Evolutionary conservation across 148 eudicot genomes (phyloP).

Genomic region (Hydrangea macrophylla): DNA sequence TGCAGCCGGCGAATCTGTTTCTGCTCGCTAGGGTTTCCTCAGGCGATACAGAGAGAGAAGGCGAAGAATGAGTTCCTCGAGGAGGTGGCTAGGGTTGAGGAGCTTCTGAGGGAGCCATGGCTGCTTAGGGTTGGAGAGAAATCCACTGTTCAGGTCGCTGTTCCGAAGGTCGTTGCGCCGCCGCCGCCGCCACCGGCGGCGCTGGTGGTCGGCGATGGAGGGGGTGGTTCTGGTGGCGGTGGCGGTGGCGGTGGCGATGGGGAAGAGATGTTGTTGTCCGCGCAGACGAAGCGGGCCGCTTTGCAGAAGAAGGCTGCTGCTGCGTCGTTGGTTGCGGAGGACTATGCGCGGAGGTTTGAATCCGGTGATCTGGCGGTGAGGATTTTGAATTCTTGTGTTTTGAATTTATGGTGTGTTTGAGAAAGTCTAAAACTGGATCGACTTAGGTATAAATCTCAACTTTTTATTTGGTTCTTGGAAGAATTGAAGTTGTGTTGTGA

Average conservation of each 20-base stretch:
- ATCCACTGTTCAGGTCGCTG: conserved; percentile 62
- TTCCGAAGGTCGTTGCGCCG: conserved; percentile 57
- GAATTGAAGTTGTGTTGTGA: too few species aligned
- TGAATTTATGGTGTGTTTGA: too few species aligned
- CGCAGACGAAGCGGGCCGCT: conserved; percentile 74
- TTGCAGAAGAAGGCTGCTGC: conserved; percentile 82
- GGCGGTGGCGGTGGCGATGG: conserved; percentile 24
- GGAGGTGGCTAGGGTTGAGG: conserved; percentile 38
- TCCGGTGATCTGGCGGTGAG: conserved; percentile 54
- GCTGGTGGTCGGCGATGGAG: too few species aligned
- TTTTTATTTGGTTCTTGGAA: too few species aligned
- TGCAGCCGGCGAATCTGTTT: conserved; percentile 76
- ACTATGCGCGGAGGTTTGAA: conserved; percentile 69
- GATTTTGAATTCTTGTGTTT: background rate
- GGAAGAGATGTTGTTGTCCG: conserved; percentile 50
- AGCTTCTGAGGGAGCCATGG: conserved; percentile 63
- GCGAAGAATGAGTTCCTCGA: conserved; percentile 32
- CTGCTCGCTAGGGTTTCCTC: conserved; percentile 74
- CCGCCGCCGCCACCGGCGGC: conserved; percentile 33
- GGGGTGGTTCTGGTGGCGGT: conserved; percentile 7
- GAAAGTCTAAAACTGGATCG: too few species aligned
- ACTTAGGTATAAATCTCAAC: too few species aligned
- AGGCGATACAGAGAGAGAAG: conserved; percentile 20
- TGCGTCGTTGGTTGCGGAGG: conserved; percentile 75
- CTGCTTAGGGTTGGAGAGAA: conserved; percentile 40